Evolutionary conservation across 2,329 filamentous ascomycete genomes (phyloP).

Genomic region (Ophiostoma novo-ulmi): DNA sequence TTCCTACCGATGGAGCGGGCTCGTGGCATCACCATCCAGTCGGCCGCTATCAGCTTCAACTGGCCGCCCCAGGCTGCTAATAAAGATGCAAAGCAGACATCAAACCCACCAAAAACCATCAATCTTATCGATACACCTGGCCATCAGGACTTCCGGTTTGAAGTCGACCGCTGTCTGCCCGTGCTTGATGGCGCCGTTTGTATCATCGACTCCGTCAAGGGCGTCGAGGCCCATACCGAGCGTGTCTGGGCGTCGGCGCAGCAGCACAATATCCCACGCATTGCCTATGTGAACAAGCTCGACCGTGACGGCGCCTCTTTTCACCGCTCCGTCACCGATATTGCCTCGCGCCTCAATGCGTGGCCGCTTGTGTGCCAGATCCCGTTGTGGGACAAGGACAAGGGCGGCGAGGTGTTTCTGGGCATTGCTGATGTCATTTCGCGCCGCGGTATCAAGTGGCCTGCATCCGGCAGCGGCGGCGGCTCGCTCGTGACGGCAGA

Average conservation of each 20-base stretch:
- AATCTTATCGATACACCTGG: conserved; percentile 96
- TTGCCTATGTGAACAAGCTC: conserved; percentile 79
- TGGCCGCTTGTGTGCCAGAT: conserved; percentile 93
- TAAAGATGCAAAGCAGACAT: conserved; percentile 34
- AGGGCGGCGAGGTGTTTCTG: conserved; percentile 66
- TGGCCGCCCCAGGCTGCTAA: conserved; percentile 60
- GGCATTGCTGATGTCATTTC: conserved; percentile 82
- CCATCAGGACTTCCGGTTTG: conserved; percentile 95
- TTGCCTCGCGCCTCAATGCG: conserved; percentile 70
- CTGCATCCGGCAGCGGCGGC: conserved; percentile 29
- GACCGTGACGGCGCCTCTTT: conserved; percentile 80
- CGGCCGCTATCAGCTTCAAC: conserved; percentile 88
- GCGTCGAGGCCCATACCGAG: conserved; percentile 92
- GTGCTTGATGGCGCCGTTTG: conserved; percentile 36
- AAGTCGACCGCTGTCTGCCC: conserved; percentile 78
- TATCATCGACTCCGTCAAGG: conserved; percentile 38
- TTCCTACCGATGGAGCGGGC: conserved; percentile 90
- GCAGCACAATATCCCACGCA: conserved; percentile 75
- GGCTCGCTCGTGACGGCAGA: conserved; percentile 32
- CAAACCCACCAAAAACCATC: conserved; percentile 52
- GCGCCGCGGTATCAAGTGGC: conserved; percentile 69
- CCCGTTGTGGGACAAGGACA: conserved; percentile 85
- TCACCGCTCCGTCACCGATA: conserved; percentile 76
- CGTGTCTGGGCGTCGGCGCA: conserved; percentile 91
- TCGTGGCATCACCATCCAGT: conserved; percentile 95